Conservation (phyloP, 2,329 filamentous ascomycete species). For the Penicillium aurantiogriseum region DNA sequence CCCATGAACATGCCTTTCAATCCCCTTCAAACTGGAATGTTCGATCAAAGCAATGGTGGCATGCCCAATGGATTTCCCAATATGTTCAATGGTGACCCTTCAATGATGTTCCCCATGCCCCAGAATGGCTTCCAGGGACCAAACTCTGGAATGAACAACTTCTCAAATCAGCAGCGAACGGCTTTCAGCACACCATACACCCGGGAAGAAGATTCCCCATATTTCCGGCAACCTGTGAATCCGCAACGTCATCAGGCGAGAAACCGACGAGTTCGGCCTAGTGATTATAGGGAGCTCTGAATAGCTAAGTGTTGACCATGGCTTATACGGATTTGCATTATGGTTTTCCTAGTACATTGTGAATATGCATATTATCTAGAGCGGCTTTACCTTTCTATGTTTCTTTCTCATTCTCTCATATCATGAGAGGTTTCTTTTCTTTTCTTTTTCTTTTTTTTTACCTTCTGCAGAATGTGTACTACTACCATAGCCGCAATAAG, state of each 20-base stretch:
- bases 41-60: slow-evolving; percentile 32
- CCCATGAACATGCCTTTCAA: slow-evolving; percentile 49
- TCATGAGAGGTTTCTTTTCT: neutral
- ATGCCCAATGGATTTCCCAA: slow-evolving; percentile 36
- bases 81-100: slow-evolving; percentile 37
- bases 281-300: slow-evolving; percentile 83
- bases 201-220: slow-evolving; percentile 79
- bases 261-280: slow-evolving; percentile 75
- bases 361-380: slow-evolving; percentile 12
- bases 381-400: neutral
- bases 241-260: slow-evolving; percentile 84
- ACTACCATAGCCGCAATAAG: slow-evolving; percentile 6
- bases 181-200: slow-evolving; percentile 54
- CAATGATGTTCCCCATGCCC: slow-evolving; percentile 41
- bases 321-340: slow-evolving; percentile 1
- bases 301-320: neutral
- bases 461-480: slow-evolving; percentile 9
- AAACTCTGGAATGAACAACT: slow-evolving; percentile 41
- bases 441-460: neutral
- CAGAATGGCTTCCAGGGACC: slow-evolving; percentile 31
- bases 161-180: slow-evolving; percentile 59
- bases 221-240: slow-evolving; percentile 94
- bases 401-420: neutral
- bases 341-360: neutral
- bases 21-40: slow-evolving; percentile 37